Base-by-base conservation (phyloP, 768 basidiomycete species). In the Tylopilus subfusipes region DNA sequence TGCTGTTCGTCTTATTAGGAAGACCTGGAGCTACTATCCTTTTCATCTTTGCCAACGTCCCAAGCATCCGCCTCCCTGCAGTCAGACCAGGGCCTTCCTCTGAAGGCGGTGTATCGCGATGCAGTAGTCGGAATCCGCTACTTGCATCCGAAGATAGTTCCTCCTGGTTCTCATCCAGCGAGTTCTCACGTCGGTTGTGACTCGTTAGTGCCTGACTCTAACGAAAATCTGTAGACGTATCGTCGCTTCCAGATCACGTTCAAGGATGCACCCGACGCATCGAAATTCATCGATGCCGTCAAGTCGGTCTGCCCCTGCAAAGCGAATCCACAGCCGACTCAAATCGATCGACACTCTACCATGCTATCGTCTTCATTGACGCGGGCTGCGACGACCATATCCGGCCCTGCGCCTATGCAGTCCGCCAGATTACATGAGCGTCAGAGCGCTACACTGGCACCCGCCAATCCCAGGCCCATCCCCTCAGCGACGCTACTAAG, bases 241-340 rank as follows among this genome's bases (percentile, higher is more conserved):
- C 82, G 86, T 48, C 84, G 89, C 16, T 88, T 92, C 61, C 89
- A 92, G 65, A 77, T 90, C 27, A 83, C 84, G 21, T 90, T 92
- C 57, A 64, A 74, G 48, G 75, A 77, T n/a, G 48, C 73, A 16
- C 54, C 66, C 3, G 76, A 80, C 30, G 81, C 83, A 0, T 64
- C 73, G 2, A 78, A 81, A 57, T 86, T 87, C 56, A 78, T 90
- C 53, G 76, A 82, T 27, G 71, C 79, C 5, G 83, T 91, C 61
- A 78, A 79, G 44, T 73, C 78, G 6, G 79, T 90, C 38, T 91
- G 89, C 63, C 89, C 88, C 5, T 92, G 89, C 75, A 86, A 84
- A 67, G 72, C 79, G 34, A 87, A 81, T 57, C 73, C 76, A 4
- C 64, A 64, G 11, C 67, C 68, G 27, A 66, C 54, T 18, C 61